phyloP scores from a whole-genome alignment of 148 eudicot species.

The Silene latifolia region DNA sequence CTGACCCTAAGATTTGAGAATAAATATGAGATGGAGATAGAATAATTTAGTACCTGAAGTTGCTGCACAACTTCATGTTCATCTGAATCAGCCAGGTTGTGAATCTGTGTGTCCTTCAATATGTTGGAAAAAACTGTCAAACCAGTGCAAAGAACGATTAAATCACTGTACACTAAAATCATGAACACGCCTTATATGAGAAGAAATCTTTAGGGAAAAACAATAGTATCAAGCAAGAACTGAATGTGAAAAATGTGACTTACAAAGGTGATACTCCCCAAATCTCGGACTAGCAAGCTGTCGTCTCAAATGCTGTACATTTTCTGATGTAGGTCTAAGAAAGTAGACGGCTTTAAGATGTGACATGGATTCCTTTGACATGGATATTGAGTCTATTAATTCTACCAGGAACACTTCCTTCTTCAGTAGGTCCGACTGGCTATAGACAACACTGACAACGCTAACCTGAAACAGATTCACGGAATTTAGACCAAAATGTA shows the following conservation, averaged over 20 bases:
- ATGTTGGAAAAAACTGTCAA: constrained; percentile 87
- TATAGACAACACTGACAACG: constrained; percentile 82
- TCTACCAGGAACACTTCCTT: constrained; percentile 97
- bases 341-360: constrained; percentile 97
- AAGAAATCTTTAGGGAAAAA: background rate
- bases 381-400: constrained; percentile 77
- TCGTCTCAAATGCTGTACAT: constrained; percentile 74
- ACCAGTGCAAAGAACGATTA: constrained; percentile 17
- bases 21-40: background rate
- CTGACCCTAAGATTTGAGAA: background rate
- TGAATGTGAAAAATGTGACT: constrained; percentile 27
- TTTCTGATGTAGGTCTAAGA: constrained; percentile 76
- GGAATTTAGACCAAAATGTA: background rate
- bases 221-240: background rate
- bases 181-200: background rate
- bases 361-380: constrained; percentile 87
- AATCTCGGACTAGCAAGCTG: constrained; percentile 90
- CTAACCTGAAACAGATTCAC: constrained; percentile 43
- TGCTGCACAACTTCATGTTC: constrained; percentile 93
- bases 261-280: constrained; percentile 93
- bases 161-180: constrained; percentile 10
- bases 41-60: constrained; percentile 61
- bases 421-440: constrained; percentile 91
- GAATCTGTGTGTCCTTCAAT: constrained; percentile 85
- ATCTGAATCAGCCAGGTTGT: constrained; percentile 89